A percentile compares a stretch with the other conserved stretches of the same genome.
Conservation (phyloP, 2,329 filamentous ascomycete species). For the Akanthomyces uredinophilus region DNA sequence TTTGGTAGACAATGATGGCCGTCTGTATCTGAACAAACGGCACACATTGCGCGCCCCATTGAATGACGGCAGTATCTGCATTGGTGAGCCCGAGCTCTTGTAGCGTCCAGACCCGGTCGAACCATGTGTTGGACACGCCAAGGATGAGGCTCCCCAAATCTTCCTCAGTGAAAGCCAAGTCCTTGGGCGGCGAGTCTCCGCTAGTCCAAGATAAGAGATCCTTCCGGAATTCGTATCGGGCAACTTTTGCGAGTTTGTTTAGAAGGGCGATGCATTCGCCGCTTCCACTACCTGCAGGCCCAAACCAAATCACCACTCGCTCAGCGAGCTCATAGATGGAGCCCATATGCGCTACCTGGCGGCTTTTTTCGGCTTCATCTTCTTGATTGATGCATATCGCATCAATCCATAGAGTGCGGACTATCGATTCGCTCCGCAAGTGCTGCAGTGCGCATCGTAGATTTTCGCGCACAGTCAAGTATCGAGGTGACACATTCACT, state of each 20-base stretch:
- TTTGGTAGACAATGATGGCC: not conserved
- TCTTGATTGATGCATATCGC: constrained; percentile 22
- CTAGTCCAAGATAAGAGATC: constrained; percentile 31
- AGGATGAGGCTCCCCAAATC: constrained; percentile 11
- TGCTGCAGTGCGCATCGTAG: constrained; percentile 14
- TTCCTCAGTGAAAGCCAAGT: not conserved
- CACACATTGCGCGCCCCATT: not conserved
- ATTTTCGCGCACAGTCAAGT: not conserved
- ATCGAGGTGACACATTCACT: not conserved
- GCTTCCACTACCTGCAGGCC: constrained; percentile 10
- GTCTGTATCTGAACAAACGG: not conserved
- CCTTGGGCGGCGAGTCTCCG: constrained; percentile 23
- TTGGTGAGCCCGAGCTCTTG: constrained; percentile 18
- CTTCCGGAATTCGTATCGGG: constrained; percentile 10
- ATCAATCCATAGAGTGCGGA: constrained; percentile 22
- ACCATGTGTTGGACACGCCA: constrained; percentile 17
- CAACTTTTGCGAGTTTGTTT: not conserved
- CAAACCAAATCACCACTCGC: constrained; percentile 23
- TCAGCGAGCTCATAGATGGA: constrained; percentile 22
- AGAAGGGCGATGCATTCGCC: constrained; percentile 14
- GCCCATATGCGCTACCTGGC: constrained; percentile 21
- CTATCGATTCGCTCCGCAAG: constrained; percentile 12
- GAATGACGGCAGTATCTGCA: not conserved
- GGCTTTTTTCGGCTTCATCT: constrained; percentile 19
- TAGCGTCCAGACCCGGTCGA: constrained; percentile 20